Evolutionary conservation across 1,284 basidiomycete species (phyloP), one percentile per base, ranked within the genome.

Genomic region (Ganoderma boninense): DNA sequence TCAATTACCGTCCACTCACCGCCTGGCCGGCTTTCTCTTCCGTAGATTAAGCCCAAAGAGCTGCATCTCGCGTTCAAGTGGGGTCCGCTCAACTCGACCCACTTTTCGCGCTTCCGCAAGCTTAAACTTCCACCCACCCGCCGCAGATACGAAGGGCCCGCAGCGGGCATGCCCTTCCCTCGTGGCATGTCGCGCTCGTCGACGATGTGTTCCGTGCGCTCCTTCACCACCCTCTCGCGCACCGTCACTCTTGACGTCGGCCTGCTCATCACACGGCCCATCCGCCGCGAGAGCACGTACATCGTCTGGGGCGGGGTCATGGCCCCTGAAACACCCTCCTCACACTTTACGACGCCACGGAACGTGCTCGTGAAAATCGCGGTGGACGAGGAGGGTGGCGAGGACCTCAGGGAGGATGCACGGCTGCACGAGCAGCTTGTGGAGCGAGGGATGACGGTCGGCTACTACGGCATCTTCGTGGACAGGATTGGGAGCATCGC

Each of bases 1-100:
- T 8, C 44, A 1, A 2, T 44, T 13, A n/a, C 52, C 61, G 18
- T 14, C 10, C 54, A 20, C 14, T 26, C 4, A 7, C 60, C 59
- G 1, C 62, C 60, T 10, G 56, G 3, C 4, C 14, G 20, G 62
- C n/a, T 4, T 23, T 11, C 23, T 20, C 64, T 23, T 26, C 61
- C 29, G 4, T 49, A 74, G 73, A 59, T 74, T 29, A 74, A 72
- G 60, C 71, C 71, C 57, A 71, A 65, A 26, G 71, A 74, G 54
- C 68, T 74, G 18, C 73, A 74, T 43, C 71, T 74, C 64, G 73
- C 73, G 18, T 74, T 74, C 67, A 68, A 74, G 42, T 69, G 71
- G 63, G 73, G 73, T 16, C 65, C 54, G 18, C 68, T 74, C 42
- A 69, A 62, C 56, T 74, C 73, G 35, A 64, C 49, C 32, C 59